A percentile compares a stretch with the other conserved stretches of the same genome.
Evolutionary conservation across 305 asterid genomes (phyloP).

Genomic region (Coffea humblotiana): DNA sequence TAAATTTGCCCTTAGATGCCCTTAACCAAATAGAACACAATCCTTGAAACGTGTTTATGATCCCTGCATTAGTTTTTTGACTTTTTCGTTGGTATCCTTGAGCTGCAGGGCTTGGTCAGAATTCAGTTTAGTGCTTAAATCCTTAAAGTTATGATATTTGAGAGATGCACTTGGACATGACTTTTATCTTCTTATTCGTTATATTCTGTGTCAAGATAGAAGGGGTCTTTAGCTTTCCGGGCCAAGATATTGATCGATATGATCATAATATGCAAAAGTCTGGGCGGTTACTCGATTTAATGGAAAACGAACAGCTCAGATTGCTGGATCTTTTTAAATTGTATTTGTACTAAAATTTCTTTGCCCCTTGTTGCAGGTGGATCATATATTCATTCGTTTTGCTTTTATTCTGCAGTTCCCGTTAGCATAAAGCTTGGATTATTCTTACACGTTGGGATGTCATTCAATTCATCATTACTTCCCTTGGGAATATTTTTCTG

Average conservation of each 20-base stretch:
- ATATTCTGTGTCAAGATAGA: too few relatives aligned
- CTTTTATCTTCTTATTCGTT: neutral
- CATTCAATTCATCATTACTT: slow-evolving; percentile 9
- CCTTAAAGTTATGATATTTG: neutral
- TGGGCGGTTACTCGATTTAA: neutral
- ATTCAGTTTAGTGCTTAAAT: too few relatives aligned
- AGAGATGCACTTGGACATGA: neutral
- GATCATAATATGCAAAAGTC: neutral
- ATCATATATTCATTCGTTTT: neutral
- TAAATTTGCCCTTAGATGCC: neutral
- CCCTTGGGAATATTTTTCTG: neutral
- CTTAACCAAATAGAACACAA: neutral
- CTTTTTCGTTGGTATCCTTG: too few relatives aligned
- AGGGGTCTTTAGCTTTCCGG: neutral
- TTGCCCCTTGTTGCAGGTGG: neutral
- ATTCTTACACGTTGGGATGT: slow-evolving; percentile 18
- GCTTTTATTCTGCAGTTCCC: neutral
- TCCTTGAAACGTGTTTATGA: too few relatives aligned
- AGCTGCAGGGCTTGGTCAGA: too few relatives aligned
- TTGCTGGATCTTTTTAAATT: neutral
- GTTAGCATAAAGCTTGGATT: slow-evolving; percentile 8
- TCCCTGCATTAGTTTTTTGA: too few relatives aligned
- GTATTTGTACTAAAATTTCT: neutral
- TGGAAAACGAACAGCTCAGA: neutral
- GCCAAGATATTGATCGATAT: neutral